A percentile compares a stretch with the other conserved stretches of the same genome.
Conservation (phyloP, 2,329 filamentous ascomycete species). For the Microcyclosporella mali region DNA sequence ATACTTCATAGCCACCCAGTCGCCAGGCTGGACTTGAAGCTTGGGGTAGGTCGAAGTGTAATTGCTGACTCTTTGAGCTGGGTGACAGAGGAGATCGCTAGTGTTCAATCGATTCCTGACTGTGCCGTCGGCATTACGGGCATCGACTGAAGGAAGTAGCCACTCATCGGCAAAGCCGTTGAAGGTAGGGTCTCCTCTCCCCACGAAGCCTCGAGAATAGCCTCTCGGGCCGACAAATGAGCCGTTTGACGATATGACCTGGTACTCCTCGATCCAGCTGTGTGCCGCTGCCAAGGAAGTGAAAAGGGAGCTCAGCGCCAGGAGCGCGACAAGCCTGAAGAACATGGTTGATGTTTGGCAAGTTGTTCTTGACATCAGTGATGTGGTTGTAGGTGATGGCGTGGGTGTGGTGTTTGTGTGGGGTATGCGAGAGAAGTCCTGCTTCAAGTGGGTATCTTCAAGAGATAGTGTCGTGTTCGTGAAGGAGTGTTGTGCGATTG, state of each 20-base stretch:
- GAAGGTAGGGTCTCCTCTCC: slow-evolving; percentile 52
- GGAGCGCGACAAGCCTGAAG: slow-evolving; percentile 9
- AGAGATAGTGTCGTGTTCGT: slow-evolving; percentile 9
- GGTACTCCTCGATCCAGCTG: slow-evolving; percentile 76
- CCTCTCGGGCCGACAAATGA: slow-evolving; percentile 65
- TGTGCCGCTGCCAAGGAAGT: slow-evolving; percentile 48
- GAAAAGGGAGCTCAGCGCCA: slow-evolving; percentile 23
- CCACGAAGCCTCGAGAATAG: slow-evolving; percentile 65
- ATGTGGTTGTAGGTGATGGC: slow-evolving; percentile 5
- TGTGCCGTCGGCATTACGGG: slow-evolving; percentile 23
- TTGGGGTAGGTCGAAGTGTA: slow-evolving; percentile 51
- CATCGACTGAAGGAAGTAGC: slow-evolving; percentile 51
- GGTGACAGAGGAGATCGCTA: slow-evolving; percentile 57
- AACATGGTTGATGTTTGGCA: slow-evolving; percentile 7
- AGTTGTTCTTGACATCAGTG: neutral
- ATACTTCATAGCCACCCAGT: slow-evolving; percentile 45
- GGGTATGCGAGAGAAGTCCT: slow-evolving; percentile 12
- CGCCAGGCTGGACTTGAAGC: slow-evolving; percentile 50
- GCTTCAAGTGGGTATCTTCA: slow-evolving; percentile 14
- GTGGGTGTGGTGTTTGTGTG: slow-evolving; percentile 3
- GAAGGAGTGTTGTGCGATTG: slow-evolving; percentile 13
- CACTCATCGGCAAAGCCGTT: slow-evolving; percentile 55
- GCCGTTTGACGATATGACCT: slow-evolving; percentile 65
- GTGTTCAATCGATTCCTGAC: slow-evolving; percentile 44
- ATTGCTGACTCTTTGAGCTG: slow-evolving; percentile 54